Conservation (phyloP, 768 basidiomycete species). For the Termitomyces sp. region DNA sequence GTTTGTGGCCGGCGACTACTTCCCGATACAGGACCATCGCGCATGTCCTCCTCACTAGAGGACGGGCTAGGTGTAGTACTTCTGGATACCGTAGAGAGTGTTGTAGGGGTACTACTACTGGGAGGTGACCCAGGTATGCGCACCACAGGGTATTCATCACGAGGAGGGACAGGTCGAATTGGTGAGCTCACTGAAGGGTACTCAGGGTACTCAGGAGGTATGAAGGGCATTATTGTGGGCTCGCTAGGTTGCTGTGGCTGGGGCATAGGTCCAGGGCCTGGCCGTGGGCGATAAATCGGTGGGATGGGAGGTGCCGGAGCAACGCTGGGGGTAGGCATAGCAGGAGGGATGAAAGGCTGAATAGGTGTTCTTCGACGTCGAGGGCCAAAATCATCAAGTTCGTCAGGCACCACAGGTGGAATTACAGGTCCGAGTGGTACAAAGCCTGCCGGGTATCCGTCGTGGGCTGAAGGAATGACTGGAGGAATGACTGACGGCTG, state of each 20-base stretch:
- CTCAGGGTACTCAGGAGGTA: constrained; percentile 11
- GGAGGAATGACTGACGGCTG: constrained; percentile 8
- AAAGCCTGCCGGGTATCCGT: constrained; percentile 12
- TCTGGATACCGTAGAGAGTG: background rate
- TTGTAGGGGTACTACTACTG: background rate
- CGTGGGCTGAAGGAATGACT: constrained; percentile 8
- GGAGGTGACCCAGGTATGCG: background rate
- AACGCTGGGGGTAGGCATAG: background rate
- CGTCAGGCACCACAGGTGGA: constrained; percentile 21
- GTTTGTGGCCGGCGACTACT: constrained; percentile 1
- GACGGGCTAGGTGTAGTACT: background rate
- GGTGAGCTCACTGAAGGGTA: background rate
- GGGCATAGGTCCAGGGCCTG: constrained; percentile 13
- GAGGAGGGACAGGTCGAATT: constrained; percentile 1
- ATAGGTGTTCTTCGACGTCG: constrained; percentile 1
- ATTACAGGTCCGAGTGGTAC: constrained; percentile 23
- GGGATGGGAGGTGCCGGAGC: constrained; percentile 16
- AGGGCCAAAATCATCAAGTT: background rate
- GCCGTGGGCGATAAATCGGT: background rate
- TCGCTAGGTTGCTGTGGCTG: constrained; percentile 5
- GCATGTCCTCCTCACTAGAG: background rate
- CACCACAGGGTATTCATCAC: background rate
- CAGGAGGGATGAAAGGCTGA: constrained; percentile 11
- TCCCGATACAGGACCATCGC: background rate
- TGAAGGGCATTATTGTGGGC: background rate